These are phyloP conservation scores for Ganoderma multipileum DNA, from an alignment of 1,284 basidiomycete species.

Conservation along the genomic window DNA sequence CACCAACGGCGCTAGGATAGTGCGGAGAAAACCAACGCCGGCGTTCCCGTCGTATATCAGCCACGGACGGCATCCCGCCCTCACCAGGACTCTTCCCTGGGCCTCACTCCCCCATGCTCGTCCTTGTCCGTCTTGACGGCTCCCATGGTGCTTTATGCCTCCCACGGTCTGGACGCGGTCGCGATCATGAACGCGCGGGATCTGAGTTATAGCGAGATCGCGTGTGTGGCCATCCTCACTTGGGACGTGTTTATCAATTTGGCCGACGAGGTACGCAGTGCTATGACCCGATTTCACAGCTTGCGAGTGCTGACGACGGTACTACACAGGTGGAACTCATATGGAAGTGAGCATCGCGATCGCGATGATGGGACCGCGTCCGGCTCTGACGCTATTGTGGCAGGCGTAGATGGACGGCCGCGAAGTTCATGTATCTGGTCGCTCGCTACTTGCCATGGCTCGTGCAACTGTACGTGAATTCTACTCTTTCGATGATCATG, in stretches of 20 bases:
- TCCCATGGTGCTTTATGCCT: conserved; percentile 4
- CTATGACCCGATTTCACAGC: not conserved
- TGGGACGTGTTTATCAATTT: conserved; percentile 29
- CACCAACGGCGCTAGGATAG: not conserved
- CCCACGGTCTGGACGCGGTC: not conserved
- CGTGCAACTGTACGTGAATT: conserved; percentile 31
- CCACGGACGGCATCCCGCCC: not conserved
- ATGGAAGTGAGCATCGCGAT: conserved; percentile 24
- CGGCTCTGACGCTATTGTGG: not conserved
- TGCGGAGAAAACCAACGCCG: not conserved
- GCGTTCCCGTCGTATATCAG: not conserved
- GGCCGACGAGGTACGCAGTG: conserved; percentile 25
- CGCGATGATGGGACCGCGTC: not conserved
- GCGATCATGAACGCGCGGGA: conserved; percentile 12
- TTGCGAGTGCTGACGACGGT: not conserved
- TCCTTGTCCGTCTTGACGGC: not conserved
- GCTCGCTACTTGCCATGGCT: conserved; percentile 36
- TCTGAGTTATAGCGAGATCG: conserved; percentile 30
- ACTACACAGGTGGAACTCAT: conserved; percentile 22
- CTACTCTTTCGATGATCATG: not conserved
- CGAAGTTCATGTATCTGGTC: conserved; percentile 33
- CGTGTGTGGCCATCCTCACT: conserved; percentile 26
- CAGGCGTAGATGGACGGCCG: conserved; percentile 33
- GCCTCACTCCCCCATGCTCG: conserved; percentile 5
- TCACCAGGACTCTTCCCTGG: not conserved